Base-by-base conservation (phyloP, 495 filamentous ascomycete species). In the Apodospora peruviana region DNA sequence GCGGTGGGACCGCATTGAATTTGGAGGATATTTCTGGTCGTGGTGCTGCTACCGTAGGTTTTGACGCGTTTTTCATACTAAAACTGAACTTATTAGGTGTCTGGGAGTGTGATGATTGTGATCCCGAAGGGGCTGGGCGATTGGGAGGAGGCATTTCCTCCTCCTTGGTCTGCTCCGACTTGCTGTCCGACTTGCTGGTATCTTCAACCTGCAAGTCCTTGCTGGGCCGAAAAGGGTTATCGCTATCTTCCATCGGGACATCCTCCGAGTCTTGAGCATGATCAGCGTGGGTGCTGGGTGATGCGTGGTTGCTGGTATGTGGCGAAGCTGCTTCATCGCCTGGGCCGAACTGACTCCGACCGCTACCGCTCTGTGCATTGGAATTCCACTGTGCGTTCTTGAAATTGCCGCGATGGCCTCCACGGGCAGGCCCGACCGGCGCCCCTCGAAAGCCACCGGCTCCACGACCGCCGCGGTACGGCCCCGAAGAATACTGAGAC, bases 81-180 rank as follows among this genome's bases (percentile, higher is more conserved):
- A 95, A 95, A 57, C 87, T 90, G 56, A 95, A 88, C 62, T 90
- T 91, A 32, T 82, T 83, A 14, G 62, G 43, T 16, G 65, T 60
- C 27, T 57, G 58, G 24, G 74, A 78, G 67, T 76, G 80, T 73
- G 43, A 69, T 50, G 74, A 78, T 67, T 76, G 80, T 73, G 43
- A 69, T 50, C 58, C 76, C 68, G 20, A 37, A 5, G 45, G 36
- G n/a, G 45, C 4, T 25, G 45, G 45, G 21, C 45, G 45, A 36
- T 16, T 40, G 7, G 45, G 45, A 3, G 45, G 45, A 19, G 45
- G 45, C 45, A 48, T 48, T 21, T 48, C 58, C 41, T 70, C 66
- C 43, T 67, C 69, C 45, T 40, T 48, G 14, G 40, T 57, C 41
- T 70, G 65, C 43, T 67, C 69, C 23, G 75, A 74, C 37, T 67